Percentiles rank a stretch among this genome's conserved stretches.
These are phyloP conservation scores for Lachnellula suecica DNA, from an alignment of 2,329 filamentous ascomycete genomes.

Conservation along the genomic window DNA sequence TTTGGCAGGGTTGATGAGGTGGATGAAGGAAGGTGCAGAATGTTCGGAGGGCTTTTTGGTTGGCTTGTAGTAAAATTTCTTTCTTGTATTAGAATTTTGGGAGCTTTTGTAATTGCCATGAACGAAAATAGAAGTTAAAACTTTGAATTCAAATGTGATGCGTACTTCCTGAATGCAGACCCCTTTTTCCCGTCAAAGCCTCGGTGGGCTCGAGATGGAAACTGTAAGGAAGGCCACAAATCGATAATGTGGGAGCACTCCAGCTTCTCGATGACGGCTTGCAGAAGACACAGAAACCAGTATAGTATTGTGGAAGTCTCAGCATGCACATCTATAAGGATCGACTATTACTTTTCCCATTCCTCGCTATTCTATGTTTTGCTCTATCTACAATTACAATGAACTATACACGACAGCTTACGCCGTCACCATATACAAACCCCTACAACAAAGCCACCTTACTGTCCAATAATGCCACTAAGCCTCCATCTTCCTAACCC, in stretches of 20 bases:
- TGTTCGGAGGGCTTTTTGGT: constrained; percentile 56
- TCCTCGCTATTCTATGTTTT: not conserved
- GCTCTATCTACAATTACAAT: not conserved
- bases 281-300: too few relatives aligned
- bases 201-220: too few relatives aligned
- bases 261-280: too few relatives aligned
- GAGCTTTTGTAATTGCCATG: not conserved
- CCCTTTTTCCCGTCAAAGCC: not conserved
- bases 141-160: not conserved
- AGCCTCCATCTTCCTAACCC: constrained; percentile 31
- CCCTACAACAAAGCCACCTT: not conserved
- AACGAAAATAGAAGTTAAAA: not conserved
- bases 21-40: constrained; percentile 68
- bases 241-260: too few relatives aligned
- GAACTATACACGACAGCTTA: not conserved
- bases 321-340: not conserved
- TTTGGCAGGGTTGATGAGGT: too few relatives aligned
- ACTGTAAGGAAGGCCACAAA: too few relatives aligned
- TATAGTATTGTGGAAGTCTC: not conserved
- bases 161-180: not conserved
- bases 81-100: not conserved
- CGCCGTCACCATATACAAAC: not conserved
- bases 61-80: not conserved
- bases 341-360: not conserved
- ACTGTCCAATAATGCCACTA: not conserved